These are phyloP conservation scores for Euryodendron excelsum DNA, from an alignment of 148 eudicot genomes.

Conservation along the genomic window DNA sequence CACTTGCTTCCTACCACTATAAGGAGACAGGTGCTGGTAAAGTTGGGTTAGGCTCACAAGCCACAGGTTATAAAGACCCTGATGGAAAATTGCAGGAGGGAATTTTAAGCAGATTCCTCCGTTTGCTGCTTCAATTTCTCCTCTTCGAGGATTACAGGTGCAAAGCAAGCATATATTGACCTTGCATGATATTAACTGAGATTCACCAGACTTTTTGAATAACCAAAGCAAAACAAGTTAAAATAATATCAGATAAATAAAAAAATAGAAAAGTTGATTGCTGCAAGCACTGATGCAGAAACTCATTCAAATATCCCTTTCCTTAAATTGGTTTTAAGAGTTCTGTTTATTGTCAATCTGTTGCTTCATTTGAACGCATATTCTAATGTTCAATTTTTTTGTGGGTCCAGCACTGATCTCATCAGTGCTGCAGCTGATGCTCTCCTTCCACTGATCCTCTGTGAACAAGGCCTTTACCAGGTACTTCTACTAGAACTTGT, in stretches of 20 bases:
- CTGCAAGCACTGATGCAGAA: not conserved
- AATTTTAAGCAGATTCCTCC: constrained; percentile 71
- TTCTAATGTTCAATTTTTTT: constrained; percentile 16
- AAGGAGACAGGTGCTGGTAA: constrained; percentile 69
- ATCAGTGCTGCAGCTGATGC: constrained; percentile 95
- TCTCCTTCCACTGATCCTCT: constrained; percentile 83
- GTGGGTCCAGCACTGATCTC: constrained; percentile 64
- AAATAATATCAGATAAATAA: not conserved
- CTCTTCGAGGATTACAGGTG: constrained; percentile 96
- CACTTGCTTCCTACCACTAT: constrained; percentile 84
- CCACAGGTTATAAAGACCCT: constrained; percentile 53
- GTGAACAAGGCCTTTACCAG: constrained; percentile 87
- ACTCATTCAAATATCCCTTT: not conserved
- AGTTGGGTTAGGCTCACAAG: constrained; percentile 75
- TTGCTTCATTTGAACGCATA: not conserved
- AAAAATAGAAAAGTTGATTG: not conserved
- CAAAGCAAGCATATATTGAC: constrained; percentile 7
- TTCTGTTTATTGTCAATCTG: not conserved
- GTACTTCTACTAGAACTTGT: constrained; percentile 27
- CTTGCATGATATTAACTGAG: not conserved
- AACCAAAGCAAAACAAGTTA: not conserved
- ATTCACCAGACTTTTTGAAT: not conserved
- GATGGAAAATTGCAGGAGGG: constrained; percentile 76
- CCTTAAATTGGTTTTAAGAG: not conserved
- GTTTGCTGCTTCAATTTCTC: constrained; percentile 73